A percentile compares a stretch with the other conserved stretches of the same genome.
Conservation (phyloP, 1,139 yeast species). For the Debaryomyces sp. region DNA sequence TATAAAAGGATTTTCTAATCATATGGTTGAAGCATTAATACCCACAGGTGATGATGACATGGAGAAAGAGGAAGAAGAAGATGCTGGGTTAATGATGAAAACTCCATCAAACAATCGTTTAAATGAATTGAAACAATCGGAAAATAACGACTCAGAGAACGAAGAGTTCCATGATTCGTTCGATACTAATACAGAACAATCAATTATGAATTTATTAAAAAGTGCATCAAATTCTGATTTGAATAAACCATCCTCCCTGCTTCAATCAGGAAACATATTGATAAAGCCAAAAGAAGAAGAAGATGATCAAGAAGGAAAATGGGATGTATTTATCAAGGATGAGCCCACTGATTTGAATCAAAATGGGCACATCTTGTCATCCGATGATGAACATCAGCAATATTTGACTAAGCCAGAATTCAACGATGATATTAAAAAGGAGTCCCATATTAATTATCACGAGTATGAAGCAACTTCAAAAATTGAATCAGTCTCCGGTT, state of each 20-base stretch:
- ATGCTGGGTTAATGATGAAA: slow-evolving; percentile 10
- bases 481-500: slow-evolving; percentile 12
- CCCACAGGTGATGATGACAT: slow-evolving; percentile 18
- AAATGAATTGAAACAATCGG: slow-evolving; percentile 1
- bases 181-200: slow-evolving; percentile 46
- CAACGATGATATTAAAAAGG: background rate
- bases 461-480: slow-evolving; percentile 8
- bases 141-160: slow-evolving; percentile 18
- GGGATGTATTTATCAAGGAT: background rate
- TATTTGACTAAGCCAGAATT: background rate
- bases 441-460: slow-evolving; percentile 1
- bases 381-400: background rate
- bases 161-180: slow-evolving; percentile 37
- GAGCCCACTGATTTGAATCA: background rate
- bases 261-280: background rate
- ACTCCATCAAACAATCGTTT: slow-evolving; percentile 1
- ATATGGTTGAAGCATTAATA: slow-evolving; percentile 37
- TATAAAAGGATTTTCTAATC: slow-evolving; percentile 47
- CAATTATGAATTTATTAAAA: slow-evolving; percentile 44
- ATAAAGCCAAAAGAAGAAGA: background rate
- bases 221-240: slow-evolving; percentile 14
- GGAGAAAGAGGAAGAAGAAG: slow-evolving; percentile 15
- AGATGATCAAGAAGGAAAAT: background rate
- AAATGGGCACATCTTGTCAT: background rate
- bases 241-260: background rate